Conservation (phyloP, 2,329 filamentous ascomycete genomes). For the Fusarium lateritium region DNA sequence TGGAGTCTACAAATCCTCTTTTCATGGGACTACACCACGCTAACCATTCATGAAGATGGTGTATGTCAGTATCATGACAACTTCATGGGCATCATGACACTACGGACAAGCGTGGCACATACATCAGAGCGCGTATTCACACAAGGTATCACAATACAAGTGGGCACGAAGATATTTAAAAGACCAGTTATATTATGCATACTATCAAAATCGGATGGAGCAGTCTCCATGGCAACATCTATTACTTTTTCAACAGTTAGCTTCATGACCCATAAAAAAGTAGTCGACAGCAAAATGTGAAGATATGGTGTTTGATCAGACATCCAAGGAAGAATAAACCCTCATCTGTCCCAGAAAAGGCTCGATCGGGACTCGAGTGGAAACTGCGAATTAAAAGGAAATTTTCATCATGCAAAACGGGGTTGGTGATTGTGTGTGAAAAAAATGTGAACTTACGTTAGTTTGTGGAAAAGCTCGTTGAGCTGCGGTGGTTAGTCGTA, state of each 20-base stretch:
- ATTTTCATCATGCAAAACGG: constrained; percentile 76
- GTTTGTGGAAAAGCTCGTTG: neutral
- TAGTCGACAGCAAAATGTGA: constrained; percentile 27
- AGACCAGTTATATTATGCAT: neutral
- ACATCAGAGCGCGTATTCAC: neutral
- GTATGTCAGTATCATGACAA: too few relatives aligned
- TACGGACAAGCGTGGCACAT: too few relatives aligned
- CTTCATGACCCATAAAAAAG: constrained; percentile 20
- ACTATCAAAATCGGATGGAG: neutral
- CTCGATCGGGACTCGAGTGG: constrained; percentile 81
- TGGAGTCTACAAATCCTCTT: too few relatives aligned
- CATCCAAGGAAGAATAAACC: constrained; percentile 82
- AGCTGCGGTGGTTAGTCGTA: constrained; percentile 28
- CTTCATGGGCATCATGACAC: too few relatives aligned
- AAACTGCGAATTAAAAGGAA: constrained; percentile 89
- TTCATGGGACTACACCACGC: too few relatives aligned
- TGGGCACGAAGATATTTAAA: neutral
- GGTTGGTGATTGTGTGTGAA: constrained; percentile 10
- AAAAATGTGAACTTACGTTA: constrained; percentile 42
- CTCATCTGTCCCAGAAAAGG: constrained; percentile 79
- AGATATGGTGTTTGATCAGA: constrained; percentile 66
- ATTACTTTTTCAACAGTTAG: constrained; percentile 46
- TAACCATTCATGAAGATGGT: too few relatives aligned
- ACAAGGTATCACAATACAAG: neutral
- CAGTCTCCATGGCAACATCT: constrained; percentile 4